Base-by-base conservation (phyloP, 2,329 filamentous ascomycete species). In the Neopestalotiopsis rosae region DNA sequence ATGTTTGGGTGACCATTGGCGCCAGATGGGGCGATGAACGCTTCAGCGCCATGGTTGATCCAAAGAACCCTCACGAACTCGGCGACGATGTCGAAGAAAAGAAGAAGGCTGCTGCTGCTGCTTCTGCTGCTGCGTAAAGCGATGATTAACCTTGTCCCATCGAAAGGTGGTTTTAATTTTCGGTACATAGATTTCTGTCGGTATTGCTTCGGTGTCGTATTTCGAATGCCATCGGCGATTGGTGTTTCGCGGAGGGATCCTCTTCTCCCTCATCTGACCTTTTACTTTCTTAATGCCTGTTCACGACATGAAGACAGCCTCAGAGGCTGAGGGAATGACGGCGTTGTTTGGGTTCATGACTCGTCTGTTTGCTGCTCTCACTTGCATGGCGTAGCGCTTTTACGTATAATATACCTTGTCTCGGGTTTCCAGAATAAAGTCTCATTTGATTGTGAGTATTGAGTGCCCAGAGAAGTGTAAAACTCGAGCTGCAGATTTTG, bases 1-100 rank as follows among this genome's bases (percentile, higher is more conserved):
- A 91, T 72, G 88, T 91, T 59, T 92, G 90, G 90, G 89, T 90
- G 14, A 91, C 89, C 3, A 88, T 92, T 64, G 90, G 90, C n/a
- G 88, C 89, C 2, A 82, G 88, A 67, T 84, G 85, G 79, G 89
- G 88, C 14, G 90, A 92, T 73, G 81, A 83, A 74, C 81, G 88
- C 34, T 79, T 86, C 65, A 86, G 86, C 42, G 86, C 87, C 17
- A 81, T 85, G 65, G 86, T 90, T 24, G 88, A 90, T 70, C 86
- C 87, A 13, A 81, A 84, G 58, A 84, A 80, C 69, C 88, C 88
- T 2, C 81, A 81, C 69, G 86, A 87, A 72, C 76, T 90, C 32
- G 87, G 86, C 1, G 84, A 85, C 61, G 87, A 89, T 72, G 81
- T 89, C 17, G 84, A 86, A 75, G 77, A 77, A 58, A 80, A 76